Percentiles rank a stretch among this genome's conserved stretches.
Evolutionary conservation across 768 basidiomycete genomes (phyloP).

Genomic region (Trametes cubensis): DNA sequence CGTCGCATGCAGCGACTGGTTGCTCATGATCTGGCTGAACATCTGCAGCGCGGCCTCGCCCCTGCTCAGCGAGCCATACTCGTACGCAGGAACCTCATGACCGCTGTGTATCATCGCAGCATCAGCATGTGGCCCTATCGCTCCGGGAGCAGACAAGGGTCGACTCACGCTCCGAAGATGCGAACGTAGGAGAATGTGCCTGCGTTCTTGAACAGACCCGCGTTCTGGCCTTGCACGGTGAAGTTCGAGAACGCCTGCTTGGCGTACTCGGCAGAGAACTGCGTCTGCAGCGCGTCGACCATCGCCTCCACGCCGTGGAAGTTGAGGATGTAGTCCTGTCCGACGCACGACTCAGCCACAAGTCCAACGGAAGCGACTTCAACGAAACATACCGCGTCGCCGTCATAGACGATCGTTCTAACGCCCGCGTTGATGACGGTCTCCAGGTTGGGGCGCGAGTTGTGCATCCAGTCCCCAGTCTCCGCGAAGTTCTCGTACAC

Average conservation of each 20-base stretch:
- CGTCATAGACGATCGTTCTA: slow-evolving; percentile 55
- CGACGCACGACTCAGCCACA: not conserved
- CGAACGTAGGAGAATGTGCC: slow-evolving; percentile 60
- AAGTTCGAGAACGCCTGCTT: slow-evolving; percentile 48
- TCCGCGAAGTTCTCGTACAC: slow-evolving; percentile 52
- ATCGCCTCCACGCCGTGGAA: slow-evolving; percentile 59
- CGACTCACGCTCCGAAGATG: slow-evolving; percentile 40
- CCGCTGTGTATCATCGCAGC: slow-evolving; percentile 22
- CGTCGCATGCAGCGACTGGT: slow-evolving; percentile 29
- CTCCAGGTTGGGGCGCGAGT: slow-evolving; percentile 50
- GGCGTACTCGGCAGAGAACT: slow-evolving; percentile 46
- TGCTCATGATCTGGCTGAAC: slow-evolving; percentile 38
- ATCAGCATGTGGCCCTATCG: slow-evolving; percentile 1
- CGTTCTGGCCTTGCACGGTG: slow-evolving; percentile 50
- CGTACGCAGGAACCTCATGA: slow-evolving; percentile 37
- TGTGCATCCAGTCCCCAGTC: slow-evolving; percentile 63
- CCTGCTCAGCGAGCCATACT: slow-evolving; percentile 26
- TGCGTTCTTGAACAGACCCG: slow-evolving; percentile 62
- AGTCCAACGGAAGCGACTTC: not conserved
- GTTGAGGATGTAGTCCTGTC: slow-evolving; percentile 53
- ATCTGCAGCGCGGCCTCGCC: slow-evolving; percentile 36
- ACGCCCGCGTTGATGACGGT: slow-evolving; percentile 62
- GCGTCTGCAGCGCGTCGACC: slow-evolving; percentile 53
- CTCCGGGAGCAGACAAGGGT: not conserved
- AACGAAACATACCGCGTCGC: slow-evolving; percentile 50